These are phyloP conservation scores for Lenwebbia sp. DNA, from an alignment of 345 rosid species.

Conservation along the genomic window DNA sequence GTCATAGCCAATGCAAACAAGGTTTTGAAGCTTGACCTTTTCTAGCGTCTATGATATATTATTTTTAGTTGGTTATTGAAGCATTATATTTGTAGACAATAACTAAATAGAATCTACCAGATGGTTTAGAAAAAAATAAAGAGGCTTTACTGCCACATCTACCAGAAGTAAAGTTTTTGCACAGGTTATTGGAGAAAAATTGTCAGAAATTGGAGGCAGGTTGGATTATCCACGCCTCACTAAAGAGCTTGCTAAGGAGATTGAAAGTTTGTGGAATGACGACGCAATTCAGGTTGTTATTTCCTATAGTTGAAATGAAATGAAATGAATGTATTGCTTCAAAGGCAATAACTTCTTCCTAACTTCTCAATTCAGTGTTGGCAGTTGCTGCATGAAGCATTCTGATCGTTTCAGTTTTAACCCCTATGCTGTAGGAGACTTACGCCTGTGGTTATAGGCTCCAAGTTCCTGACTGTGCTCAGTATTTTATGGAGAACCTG, in stretches of 20 bases:
- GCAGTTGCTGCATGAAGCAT: background rate
- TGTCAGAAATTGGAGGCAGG: conserved; percentile 75
- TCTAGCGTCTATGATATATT: background rate
- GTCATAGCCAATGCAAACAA: conserved; percentile 52
- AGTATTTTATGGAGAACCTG: conserved; percentile 92
- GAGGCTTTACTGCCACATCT: background rate
- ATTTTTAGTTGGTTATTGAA: background rate
- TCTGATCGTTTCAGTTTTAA: background rate
- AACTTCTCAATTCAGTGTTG: background rate
- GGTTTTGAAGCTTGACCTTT: conserved; percentile 31
- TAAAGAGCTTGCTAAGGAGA: conserved; percentile 62
- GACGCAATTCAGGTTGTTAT: conserved; percentile 76
- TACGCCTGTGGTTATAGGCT: conserved; percentile 72
- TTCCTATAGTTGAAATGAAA: background rate
- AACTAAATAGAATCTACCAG: background rate
- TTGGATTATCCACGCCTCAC: conserved; percentile 68
- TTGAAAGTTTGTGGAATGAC: conserved; percentile 87
- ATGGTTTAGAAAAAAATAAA: background rate
- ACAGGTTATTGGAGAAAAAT: conserved; percentile 70
- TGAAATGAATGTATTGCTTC: background rate
- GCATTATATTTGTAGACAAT: background rate
- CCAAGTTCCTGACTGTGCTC: conserved; percentile 91
- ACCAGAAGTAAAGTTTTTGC: background rate
- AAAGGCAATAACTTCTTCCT: background rate
- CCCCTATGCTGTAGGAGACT: conserved; percentile 44